Evolutionary conservation across 768 basidiomycete species (phyloP).

Genomic region (Suillus alpinus): DNA sequence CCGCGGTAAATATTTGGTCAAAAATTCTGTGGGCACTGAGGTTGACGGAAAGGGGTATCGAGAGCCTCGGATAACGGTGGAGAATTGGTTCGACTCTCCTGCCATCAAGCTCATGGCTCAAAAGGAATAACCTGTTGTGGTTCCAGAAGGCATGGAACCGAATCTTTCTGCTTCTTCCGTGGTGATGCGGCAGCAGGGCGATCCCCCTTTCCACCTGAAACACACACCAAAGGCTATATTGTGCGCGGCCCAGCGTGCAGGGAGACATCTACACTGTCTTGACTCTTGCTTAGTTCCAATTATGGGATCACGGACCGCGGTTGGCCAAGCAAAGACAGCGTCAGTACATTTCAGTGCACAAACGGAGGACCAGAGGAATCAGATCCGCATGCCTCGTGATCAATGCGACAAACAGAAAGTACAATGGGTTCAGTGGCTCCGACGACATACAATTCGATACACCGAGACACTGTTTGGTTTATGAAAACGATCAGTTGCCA

Average conservation of each 20-base stretch:
- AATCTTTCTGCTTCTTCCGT: constrained; percentile 42
- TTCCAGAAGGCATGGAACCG: constrained; percentile 35
- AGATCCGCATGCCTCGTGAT: neutral
- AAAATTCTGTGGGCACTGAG: constrained; percentile 28
- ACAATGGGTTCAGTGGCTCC: neutral
- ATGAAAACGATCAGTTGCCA: neutral
- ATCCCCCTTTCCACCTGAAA: neutral
- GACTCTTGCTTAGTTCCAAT: neutral
- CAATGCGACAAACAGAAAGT: neutral
- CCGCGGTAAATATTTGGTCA: neutral
- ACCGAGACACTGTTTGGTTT: neutral
- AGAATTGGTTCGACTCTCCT: constrained; percentile 55
- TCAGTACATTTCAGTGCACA: neutral
- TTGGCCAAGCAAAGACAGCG: neutral
- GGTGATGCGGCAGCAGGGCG: constrained; percentile 53
- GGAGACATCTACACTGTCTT: neutral
- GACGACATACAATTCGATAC: neutral
- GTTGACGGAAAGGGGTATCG: constrained; percentile 66
- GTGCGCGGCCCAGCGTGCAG: neutral
- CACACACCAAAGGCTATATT: neutral
- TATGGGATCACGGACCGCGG: too few relatives aligned
- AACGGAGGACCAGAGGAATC: neutral
- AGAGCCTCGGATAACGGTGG: constrained; percentile 46
- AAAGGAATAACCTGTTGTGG: constrained; percentile 42
- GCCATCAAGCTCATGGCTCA: constrained; percentile 35